These are phyloP conservation scores for Chlamydomonas sphaeroides DNA, from an alignment of 139 green algal species.

Conservation along the genomic window DNA sequence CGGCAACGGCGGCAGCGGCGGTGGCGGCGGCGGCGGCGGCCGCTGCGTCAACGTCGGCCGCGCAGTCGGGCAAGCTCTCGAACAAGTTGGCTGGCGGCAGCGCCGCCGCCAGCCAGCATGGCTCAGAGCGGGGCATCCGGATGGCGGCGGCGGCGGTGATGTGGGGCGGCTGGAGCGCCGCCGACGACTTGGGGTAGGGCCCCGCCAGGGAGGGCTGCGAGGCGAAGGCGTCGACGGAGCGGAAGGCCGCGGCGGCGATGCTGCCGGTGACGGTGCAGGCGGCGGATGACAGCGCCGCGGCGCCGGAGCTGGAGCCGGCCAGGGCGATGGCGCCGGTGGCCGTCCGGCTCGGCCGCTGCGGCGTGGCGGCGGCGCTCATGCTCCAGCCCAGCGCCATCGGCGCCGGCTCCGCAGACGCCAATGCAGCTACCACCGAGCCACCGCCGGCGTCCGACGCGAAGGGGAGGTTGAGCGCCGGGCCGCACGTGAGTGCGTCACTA, in stretches of 20 bases:
- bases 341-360: no score
- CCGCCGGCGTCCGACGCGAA: neutral
- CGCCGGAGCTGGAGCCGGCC: slow-evolving; percentile 4
- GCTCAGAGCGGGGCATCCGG: neutral
- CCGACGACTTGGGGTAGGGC: neutral
- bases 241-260: slow-evolving; percentile 25
- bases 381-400: neutral
- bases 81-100: neutral
- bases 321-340: slow-evolving; percentile 7
- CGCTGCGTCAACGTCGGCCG: neutral
- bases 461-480: slow-evolving; percentile 6
- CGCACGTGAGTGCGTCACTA: no score
- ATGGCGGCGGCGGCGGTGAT: neutral
- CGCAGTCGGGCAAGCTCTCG: neutral
- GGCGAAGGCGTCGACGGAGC: neutral
- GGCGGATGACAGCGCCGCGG: no score
- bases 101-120: neutral
- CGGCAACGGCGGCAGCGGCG: neutral
- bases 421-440: neutral
- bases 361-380: neutral
- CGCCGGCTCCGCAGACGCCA: neutral
- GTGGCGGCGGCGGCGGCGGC: neutral
- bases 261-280: neutral
- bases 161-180: neutral
- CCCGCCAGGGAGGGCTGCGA: neutral